These are phyloP conservation scores for Leersia perrieri DNA, from an alignment of 176 grass and related monocot species.

Conservation along the genomic window DNA sequence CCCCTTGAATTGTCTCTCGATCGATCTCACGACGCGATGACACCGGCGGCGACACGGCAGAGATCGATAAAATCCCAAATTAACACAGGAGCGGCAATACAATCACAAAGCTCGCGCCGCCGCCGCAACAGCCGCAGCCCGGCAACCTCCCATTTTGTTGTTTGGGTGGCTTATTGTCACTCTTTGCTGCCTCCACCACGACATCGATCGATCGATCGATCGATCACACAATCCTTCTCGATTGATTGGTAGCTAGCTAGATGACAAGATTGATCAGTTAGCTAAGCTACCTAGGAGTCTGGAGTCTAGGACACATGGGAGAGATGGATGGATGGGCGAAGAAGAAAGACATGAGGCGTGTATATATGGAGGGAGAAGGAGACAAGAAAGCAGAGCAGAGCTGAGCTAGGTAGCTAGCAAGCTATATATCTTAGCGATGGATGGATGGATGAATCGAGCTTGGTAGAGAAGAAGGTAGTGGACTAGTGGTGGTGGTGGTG, in stretches of 20 bases:
- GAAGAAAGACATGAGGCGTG: neutral
- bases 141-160: conserved; percentile 7
- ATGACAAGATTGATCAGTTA: too few species aligned
- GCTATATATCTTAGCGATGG: neutral
- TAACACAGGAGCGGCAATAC: neutral
- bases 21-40: conserved; percentile 3
- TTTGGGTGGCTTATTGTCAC: neutral
- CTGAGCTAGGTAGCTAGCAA: neutral
- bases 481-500: conserved; percentile 38
- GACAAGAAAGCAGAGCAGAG: neutral
- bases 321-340: too few species aligned
- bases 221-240: too few species aligned
- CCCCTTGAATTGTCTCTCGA: too few species aligned
- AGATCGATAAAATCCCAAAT: too few species aligned
- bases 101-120: conserved; percentile 25
- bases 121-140: neutral
- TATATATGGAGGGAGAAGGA: conserved; percentile 23
- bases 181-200: neutral
- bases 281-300: too few species aligned
- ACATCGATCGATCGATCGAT: conserved; percentile 13
- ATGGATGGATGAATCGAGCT: neutral
- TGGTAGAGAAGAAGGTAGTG: too few species aligned
- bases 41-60: conserved; percentile 17
- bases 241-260: too few species aligned
- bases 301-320: neutral